Conservation (phyloP, 441 rosid genomes). For the Populus hybrid region DNA sequence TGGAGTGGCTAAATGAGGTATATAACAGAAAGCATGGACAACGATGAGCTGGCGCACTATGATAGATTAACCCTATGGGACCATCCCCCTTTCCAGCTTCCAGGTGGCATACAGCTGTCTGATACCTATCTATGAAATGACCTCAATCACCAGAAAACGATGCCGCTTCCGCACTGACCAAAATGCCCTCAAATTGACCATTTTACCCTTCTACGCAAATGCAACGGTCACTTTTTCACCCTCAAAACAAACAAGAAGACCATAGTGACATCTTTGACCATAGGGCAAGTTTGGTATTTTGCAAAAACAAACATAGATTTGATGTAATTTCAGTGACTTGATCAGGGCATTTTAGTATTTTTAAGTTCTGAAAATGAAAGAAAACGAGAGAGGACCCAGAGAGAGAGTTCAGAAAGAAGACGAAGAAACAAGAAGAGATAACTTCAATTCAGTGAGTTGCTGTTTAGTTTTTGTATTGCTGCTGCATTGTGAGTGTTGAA, state of each 20-base stretch:
- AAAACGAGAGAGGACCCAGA: background rate
- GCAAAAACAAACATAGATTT: too few relatives aligned
- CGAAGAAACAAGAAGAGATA: background rate
- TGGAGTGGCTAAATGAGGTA: background rate
- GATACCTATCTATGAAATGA: constrained; percentile 1
- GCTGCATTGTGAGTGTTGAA: constrained; percentile 3
- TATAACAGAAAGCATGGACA: background rate
- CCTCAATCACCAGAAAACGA: constrained; percentile 13
- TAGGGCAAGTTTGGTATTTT: constrained; percentile 24
- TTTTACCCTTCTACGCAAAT: constrained; percentile 5
- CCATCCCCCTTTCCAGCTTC: constrained; percentile 25
- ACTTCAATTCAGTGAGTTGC: background rate
- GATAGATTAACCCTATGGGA: constrained; percentile 11
- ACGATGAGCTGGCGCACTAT: constrained; percentile 40
- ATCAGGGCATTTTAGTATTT: constrained; percentile 9
- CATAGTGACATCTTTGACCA: background rate
- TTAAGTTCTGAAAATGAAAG: background rate
- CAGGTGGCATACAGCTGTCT: constrained; percentile 51
- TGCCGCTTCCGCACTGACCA: constrained; percentile 14
- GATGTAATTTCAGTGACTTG: background rate
- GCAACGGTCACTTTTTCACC: constrained; percentile 38
- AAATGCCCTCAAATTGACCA: constrained; percentile 28
- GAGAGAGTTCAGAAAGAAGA: background rate
- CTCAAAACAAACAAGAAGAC: constrained; percentile 7
- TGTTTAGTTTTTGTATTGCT: background rate